Conservation (phyloP, 202 grass and related monocot genomes). For the Panicum virgatum region DNA sequence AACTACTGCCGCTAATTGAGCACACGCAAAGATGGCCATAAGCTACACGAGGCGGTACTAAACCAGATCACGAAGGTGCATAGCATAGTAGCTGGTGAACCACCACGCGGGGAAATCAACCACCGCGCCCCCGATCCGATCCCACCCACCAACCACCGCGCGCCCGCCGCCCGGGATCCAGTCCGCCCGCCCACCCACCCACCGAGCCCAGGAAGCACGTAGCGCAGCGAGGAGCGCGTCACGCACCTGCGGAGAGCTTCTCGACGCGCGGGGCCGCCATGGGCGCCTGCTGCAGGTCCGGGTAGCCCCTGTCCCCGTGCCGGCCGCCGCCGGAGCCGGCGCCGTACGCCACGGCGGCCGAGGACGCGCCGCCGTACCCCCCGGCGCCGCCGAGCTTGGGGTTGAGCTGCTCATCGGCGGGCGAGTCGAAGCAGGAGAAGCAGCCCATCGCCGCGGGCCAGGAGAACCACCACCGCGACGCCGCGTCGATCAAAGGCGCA, state of each 20-base stretch:
- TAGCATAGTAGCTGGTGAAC: neutral
- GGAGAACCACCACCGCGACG: neutral
- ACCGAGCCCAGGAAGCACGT: conserved; percentile 5
- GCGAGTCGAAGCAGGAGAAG: conserved; percentile 86
- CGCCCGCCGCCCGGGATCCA: conserved; percentile 13
- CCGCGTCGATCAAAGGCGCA: conserved; percentile 31
- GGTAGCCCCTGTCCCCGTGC: conserved; percentile 33
- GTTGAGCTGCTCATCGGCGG: conserved; percentile 61
- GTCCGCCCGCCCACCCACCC: neutral
- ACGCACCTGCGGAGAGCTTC: conserved; percentile 64
- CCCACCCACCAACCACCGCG: conserved; percentile 7
- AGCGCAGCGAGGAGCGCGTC: neutral
- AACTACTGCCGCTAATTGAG: neutral
- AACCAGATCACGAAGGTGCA: conserved; percentile 33
- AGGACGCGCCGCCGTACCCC: conserved; percentile 41
- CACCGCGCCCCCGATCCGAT: conserved; percentile 26
- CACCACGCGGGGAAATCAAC: conserved; percentile 35
- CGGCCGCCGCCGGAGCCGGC: neutral
- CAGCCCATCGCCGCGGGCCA: conserved; percentile 63
- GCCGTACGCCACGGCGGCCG: conserved; percentile 4
- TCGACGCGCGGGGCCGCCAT: conserved; percentile 69
- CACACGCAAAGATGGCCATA: conserved; percentile 3
- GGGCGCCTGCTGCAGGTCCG: conserved; percentile 51
- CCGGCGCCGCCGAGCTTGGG: conserved; percentile 42
- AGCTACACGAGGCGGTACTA: neutral